Evolutionary conservation across 345 rosid genomes (phyloP).

Genomic region (Cardamine chenopodiifolia): DNA sequence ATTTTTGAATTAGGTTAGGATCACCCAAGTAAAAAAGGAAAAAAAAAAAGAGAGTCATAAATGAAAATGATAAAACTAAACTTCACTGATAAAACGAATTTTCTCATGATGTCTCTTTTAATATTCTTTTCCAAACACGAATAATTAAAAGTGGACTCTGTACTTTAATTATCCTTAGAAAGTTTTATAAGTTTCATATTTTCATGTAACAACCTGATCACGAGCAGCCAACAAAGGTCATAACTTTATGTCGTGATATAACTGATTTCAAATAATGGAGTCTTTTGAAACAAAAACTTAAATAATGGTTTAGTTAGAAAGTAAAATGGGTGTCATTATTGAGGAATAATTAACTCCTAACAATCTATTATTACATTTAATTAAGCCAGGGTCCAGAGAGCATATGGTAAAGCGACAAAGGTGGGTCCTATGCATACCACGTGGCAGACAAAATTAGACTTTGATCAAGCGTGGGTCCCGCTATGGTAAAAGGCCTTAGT

Average conservation of each 20-base stretch:
- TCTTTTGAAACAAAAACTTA: neutral
- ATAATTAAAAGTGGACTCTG: neutral
- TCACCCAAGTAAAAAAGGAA: too few species aligned
- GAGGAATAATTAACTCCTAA: slow-evolving; percentile 32
- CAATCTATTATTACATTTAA: slow-evolving; percentile 5
- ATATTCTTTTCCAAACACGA: too few species aligned
- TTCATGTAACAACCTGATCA: slow-evolving; percentile 16
- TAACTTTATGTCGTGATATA: slow-evolving; percentile 3
- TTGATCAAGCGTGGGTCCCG: slow-evolving; percentile 32
- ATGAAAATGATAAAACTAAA: neutral
- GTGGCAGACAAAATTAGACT: slow-evolving; percentile 42
- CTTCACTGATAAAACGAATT: neutral
- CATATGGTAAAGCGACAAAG: slow-evolving; percentile 38
- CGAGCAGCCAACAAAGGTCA: slow-evolving; percentile 23
- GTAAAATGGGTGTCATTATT: slow-evolving; percentile 39
- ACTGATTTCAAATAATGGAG: slow-evolving; percentile 19
- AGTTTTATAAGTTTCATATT: too few species aligned
- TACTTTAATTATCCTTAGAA: neutral
- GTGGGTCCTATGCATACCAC: slow-evolving; percentile 31
- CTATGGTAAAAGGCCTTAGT: slow-evolving; percentile 29
- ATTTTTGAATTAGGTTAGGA: too few species aligned
- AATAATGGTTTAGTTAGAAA: slow-evolving; percentile 19
- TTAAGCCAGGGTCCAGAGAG: slow-evolving; percentile 29
- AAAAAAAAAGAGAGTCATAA: too few species aligned
- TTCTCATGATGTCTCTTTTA: neutral